Evolutionary conservation across 208 protist genomes (phyloP).

Genomic region (Crithidia expoeki): DNA sequence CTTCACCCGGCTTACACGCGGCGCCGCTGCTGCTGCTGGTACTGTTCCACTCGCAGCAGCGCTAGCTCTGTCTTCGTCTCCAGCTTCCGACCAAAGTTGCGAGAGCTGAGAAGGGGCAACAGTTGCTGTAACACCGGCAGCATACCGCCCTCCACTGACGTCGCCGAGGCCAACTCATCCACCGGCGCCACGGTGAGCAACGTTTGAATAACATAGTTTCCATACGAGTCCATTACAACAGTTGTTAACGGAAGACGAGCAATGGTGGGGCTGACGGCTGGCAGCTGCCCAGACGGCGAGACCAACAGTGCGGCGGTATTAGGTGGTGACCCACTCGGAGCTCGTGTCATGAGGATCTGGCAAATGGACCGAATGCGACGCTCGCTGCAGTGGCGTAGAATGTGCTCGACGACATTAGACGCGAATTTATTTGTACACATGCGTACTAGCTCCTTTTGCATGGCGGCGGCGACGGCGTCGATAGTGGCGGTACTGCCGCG

Average conservation of each 20-base stretch:
- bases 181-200: slow-evolving; percentile 84
- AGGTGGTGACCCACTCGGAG: background rate
- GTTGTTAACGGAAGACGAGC: slow-evolving; percentile 50
- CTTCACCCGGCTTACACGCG: background rate
- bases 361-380: slow-evolving; percentile 51
- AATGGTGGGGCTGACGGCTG: slow-evolving; percentile 4
- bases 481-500: slow-evolving; percentile 48
- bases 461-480: slow-evolving; percentile 45
- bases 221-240: slow-evolving; percentile 93
- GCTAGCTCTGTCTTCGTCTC: slow-evolving; percentile 61
- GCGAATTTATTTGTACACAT: slow-evolving; percentile 96
- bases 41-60: slow-evolving; percentile 41
- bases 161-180: slow-evolving; percentile 42
- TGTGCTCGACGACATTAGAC: slow-evolving; percentile 97
- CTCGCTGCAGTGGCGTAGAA: slow-evolving; percentile 74
- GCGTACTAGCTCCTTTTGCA: slow-evolving; percentile 33
- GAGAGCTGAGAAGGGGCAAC: slow-evolving; percentile 45
- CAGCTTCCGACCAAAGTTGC: slow-evolving; percentile 74
- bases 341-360: slow-evolving; percentile 37
- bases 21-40: slow-evolving; percentile 26
- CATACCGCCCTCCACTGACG: slow-evolving; percentile 33
- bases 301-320: background rate
- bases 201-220: slow-evolving; percentile 98
- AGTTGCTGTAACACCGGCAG: slow-evolving; percentile 43
- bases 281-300: background rate